phyloP scores from a whole-genome alignment of 768 basidiomycete species.

The Suillus paluster region DNA sequence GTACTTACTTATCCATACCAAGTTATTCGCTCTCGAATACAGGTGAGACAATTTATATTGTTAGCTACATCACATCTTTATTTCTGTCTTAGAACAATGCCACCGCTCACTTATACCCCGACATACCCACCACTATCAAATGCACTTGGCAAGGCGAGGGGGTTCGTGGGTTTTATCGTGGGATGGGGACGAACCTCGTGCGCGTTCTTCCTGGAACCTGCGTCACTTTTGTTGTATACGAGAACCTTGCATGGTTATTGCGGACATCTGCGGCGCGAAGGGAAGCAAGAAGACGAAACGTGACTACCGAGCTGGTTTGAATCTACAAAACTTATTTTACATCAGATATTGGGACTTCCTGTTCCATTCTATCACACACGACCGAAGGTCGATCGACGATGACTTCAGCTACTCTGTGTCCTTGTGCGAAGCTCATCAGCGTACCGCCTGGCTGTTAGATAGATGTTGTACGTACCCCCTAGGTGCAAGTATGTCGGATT shows the following conservation, averaged over 20 bases:
- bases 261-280: conserved; percentile 64
- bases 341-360: no score
- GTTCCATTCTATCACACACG: no score
- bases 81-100: conserved; percentile 61
- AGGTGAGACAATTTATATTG: conserved; percentile 56
- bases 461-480: no score
- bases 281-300: conserved; percentile 31
- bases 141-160: conserved; percentile 87
- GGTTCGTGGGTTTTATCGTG: conserved; percentile 88
- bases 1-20: conserved; percentile 95
- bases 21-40: conserved; percentile 91
- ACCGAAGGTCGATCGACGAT: no score
- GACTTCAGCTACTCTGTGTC: no score
- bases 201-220: conserved; percentile 97
- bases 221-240: conserved; percentile 98
- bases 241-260: conserved; percentile 85
- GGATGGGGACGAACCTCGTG: conserved; percentile 91
- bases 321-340: no score
- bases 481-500: no score
- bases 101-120: conserved; percentile 71
- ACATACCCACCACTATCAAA: conserved; percentile 79
- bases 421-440: no score
- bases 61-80: conserved; percentile 9
- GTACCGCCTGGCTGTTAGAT: no score
- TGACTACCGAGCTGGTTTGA: neutral